These are phyloP conservation scores for Melaleuca quinquenervia DNA, from an alignment of 345 rosid species.

Conservation along the genomic window DNA sequence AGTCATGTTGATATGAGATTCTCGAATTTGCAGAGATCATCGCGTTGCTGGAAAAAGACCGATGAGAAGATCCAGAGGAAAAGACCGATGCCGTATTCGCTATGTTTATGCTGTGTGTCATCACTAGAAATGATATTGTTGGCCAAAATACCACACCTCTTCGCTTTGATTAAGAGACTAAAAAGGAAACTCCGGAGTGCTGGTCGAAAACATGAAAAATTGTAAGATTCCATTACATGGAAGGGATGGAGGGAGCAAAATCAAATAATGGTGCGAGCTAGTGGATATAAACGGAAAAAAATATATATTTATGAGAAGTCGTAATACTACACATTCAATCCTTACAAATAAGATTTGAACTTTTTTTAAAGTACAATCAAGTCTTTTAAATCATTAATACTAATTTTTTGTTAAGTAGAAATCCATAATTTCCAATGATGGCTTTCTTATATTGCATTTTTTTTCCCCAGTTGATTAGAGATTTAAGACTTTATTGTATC, in stretches of 20 bases:
- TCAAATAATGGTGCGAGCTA: background rate
- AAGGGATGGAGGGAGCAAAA: background rate
- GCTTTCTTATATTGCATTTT: too few relatives aligned
- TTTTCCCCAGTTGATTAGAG: too few relatives aligned
- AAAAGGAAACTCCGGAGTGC: background rate
- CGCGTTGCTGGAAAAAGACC: background rate
- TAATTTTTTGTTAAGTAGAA: background rate
- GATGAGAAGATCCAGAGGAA: background rate
- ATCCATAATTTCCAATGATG: background rate
- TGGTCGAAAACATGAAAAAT: background rate
- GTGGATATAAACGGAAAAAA: background rate
- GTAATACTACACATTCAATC: background rate
- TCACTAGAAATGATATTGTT: background rate
- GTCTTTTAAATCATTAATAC: background rate
- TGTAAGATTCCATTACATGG: background rate
- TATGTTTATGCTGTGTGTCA: background rate
- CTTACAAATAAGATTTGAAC: background rate
- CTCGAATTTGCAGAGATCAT: background rate
- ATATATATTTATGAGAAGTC: background rate
- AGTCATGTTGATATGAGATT: background rate
- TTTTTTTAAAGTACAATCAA: background rate
- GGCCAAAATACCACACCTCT: background rate
- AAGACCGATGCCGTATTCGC: background rate
- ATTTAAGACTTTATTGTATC: too few relatives aligned
- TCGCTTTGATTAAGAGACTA: background rate